Evolutionary conservation across 306 rosid genomes (phyloP), one percentile per base, ranked within the genome.

Genomic region (Quillaja saponaria): DNA sequence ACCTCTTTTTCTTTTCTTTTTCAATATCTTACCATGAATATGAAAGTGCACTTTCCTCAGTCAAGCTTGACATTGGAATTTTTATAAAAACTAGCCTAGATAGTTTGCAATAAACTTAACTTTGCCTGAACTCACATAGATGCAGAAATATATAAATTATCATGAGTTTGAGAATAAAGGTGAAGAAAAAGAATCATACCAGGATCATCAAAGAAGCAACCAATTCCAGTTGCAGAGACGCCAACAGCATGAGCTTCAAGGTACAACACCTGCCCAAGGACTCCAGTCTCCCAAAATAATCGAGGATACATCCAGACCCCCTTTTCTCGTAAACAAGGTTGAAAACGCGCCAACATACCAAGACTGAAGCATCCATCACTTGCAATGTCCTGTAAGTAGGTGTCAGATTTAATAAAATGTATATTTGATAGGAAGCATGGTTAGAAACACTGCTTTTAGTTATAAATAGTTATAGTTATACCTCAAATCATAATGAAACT

Each of bases 251-350:
- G 95, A 12, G 98, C 83, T 76, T 92, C 98, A 33, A 92, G 88
- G 75, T 92, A 92, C 82, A 92, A 59, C 68, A 92, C 95, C 78
- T 92, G 96, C 69, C 98, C 96, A 19, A 88, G 88, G 67, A 89
- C 94, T 58, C 98, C 98, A 49, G 95, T 92, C 81, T 92, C 98
- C 98, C 98, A 92, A 79, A 92, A 92, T 58, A 92, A 76, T 25
- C 94, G 88, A 73, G 96, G 96, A 82, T 92, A 92, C 95, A 92
- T 88, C 86, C 84, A 84, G 12, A 56, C 66, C 8, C 76, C 71
- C 63, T 82, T 86, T 72, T 82, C 82, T 2, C 64, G 84, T 76
- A 88, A 67, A 4, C 78, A 48, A 41, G 90, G 82, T 71, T 82
- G 82, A 56, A 84, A 86, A 13, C 65, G 91, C 64, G 96, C 95